Evolutionary conservation across 306 rosid species (phyloP), one percentile per base, ranked within the genome.

Genomic region (Acmispon strigosus): DNA sequence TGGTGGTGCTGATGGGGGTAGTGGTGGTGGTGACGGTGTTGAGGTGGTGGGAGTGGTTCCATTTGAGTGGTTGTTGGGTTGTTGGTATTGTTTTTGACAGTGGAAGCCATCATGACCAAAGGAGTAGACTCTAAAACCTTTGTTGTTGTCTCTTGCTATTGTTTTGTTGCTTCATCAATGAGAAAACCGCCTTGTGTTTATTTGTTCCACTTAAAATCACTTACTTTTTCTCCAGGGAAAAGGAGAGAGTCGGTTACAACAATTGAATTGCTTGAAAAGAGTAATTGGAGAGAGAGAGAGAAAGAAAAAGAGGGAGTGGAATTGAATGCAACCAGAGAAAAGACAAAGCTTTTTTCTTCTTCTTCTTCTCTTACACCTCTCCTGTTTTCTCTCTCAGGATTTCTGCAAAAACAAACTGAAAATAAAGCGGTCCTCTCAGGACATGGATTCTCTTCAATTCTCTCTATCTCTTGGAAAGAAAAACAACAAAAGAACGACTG

Each of bases 71-170:
- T 72, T 64, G 70, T 63, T 48, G 60, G 83, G 77, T 80, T 76
- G 84, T 47, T 27, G 32, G n/a, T n/a, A n/a, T 27, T 75, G 67
- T 72, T 77, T 37, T 83, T 75, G 39, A 80, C 68, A 70, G 65
- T 48, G 7, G 92, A 90, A 83, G 85, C 89, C 79, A 86, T 90
- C 92, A 85, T 88, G 59, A 42, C 72, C 42, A 66, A 27, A 27
- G 32, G 32, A 27, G 32, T 27, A 27, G 32, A 27, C 2, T 1
- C 32, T 27, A 27, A 72, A 79, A 75, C 47, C 85, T 69, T 66
- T 53, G 65, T 36, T 42, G 18, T 10, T 43, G 8, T 10, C 24
- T 72, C 53, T 76, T 72, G 43, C 44, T 72, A 54, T 60, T 55
- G 80, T 66, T 72, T 22, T 22, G 3, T 22, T 27, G 32, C 60